Conservation (phyloP, 2,329 filamentous ascomycete genomes). For the Gliomastix tumulicola region DNA sequence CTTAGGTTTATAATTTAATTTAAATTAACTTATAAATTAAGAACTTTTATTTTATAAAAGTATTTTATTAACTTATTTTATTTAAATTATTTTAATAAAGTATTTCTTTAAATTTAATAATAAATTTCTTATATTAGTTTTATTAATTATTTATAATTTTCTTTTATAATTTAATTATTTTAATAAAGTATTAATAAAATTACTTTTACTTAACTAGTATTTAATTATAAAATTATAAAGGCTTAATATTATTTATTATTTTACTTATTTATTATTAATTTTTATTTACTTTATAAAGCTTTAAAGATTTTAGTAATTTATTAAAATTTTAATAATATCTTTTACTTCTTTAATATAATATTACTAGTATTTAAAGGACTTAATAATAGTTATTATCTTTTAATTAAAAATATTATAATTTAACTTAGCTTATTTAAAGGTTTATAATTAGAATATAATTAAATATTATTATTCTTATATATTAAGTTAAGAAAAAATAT, state of each 20-base stretch:
- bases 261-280: background rate
- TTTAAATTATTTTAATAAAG: no score
- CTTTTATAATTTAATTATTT: background rate
- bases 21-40: background rate
- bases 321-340: background rate
- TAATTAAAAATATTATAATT: background rate
- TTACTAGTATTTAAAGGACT: background rate
- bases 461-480: constrained; percentile 1
- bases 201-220: background rate
- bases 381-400: constrained; percentile 1
- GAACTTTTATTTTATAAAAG: no score
- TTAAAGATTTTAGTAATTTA: background rate
- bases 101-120: background rate
- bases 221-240: constrained; percentile 1
- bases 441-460: background rate
- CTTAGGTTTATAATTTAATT: background rate
- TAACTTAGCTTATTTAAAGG: background rate
- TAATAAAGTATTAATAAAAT: background rate
- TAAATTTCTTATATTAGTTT: background rate
- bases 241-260: background rate
- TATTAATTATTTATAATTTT: background rate
- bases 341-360: background rate
- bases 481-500: background rate
- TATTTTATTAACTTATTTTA: background rate
- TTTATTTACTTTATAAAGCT: background rate